Evolutionary conservation across 257 asterid genomes (phyloP).

Genomic region (Paulownia fortunei): DNA sequence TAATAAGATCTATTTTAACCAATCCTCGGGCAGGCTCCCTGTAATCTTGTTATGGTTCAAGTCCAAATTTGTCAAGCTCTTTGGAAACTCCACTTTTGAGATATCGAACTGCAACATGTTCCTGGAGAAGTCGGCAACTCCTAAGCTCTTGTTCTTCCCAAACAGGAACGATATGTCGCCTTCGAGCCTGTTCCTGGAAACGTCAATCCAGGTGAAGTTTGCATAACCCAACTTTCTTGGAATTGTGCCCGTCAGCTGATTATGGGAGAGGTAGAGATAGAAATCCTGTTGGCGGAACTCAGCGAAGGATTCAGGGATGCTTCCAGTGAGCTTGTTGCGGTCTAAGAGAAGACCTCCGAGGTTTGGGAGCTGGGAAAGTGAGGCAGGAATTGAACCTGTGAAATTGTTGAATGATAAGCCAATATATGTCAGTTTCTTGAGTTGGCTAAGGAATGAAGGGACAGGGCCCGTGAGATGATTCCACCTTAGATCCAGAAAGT

Average conservation of each 20-base stretch:
- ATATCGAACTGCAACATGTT: constrained; percentile 53
- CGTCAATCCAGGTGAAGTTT: constrained; percentile 37
- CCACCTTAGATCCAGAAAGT: constrained; percentile 30
- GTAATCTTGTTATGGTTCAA: constrained; percentile 53
- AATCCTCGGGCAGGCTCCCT: constrained; percentile 53
- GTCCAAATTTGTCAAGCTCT: constrained; percentile 36
- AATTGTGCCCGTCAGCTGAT: constrained; percentile 47
- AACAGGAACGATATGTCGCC: constrained; percentile 61
- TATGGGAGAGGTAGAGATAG: constrained; percentile 44
- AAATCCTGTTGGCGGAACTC: constrained; percentile 30
- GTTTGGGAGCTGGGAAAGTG: constrained; percentile 41
- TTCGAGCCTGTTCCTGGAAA: constrained; percentile 46
- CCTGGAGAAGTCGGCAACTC: constrained; percentile 37
- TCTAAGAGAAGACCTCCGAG: constrained; percentile 40
- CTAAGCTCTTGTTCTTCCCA: constrained; percentile 44
- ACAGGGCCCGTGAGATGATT: constrained; percentile 47
- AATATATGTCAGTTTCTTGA: constrained; percentile 33
- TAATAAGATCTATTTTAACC: background rate
- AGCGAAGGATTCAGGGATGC: constrained; percentile 52
- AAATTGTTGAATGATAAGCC: constrained; percentile 39
- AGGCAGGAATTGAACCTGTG: constrained; percentile 48
- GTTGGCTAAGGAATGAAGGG: constrained; percentile 46
- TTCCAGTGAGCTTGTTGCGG: constrained; percentile 50
- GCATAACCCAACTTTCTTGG: constrained; percentile 37
- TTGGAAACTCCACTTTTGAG: constrained; percentile 44